Base-by-base conservation (phyloP, 768 basidiomycete genomes). In the Suillus ampliporus region DNA sequence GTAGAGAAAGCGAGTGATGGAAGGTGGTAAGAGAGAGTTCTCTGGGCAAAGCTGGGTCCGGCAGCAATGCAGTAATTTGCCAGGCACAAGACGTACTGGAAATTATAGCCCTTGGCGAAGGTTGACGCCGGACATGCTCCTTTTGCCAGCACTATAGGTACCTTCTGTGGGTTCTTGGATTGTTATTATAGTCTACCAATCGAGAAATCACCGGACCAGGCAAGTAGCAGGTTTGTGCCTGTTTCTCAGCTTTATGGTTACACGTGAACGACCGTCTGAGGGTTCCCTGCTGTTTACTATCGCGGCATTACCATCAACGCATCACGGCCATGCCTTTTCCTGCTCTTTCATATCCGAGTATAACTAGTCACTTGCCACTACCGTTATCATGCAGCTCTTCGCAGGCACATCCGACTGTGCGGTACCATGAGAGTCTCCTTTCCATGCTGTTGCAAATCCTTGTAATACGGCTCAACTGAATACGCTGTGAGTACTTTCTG, bases 81-180 rank as follows among this genome's bases (percentile, higher is more conserved):
- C 63, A 64, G 63, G 63, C 63, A 61, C 63, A 10, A 28, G 46
- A 62, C 41, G 56, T 40, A 61, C 46, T 60, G 41, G 19, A 62
- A 62, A 62, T 60, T 62, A 62, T 62, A 62, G 23, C n/a, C 15
- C 54, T 56, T 56, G 54, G 54, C 54, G 38, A 26, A 26, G 28
- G 57, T 57, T 61, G 57, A 57, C 61, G 54, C 61, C 57, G 28
- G 15, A 21, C 57, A 60, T 52, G n/a, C 35, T 56, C 53, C 35
- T 54, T 60, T 37, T 26, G 51, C 47, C 35, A 60, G 51, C 58
- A 60, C n/a, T n/a, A n/a, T 31, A 5, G 21, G 58, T 26, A 28
- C 35, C 31, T 51, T 38, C 15, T 56, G 59, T 60, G 59, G 52
- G 23, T 54, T 54, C 58, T 53, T 53, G 17, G 19, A 9, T 58